Evolutionary conservation across 441 rosid genomes (phyloP).

Genomic region (Euphorbia celastroides): DNA sequence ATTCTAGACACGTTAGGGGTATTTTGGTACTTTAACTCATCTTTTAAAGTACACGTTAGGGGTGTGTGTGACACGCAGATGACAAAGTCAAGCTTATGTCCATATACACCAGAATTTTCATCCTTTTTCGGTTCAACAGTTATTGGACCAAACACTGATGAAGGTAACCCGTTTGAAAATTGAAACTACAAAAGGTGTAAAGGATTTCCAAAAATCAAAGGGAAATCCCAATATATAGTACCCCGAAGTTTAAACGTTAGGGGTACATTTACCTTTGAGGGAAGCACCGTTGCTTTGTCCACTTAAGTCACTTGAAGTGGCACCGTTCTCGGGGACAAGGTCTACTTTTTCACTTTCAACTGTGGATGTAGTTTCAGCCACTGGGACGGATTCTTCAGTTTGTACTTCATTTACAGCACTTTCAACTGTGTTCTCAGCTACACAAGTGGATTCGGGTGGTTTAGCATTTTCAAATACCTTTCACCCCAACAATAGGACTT

Average conservation of each 20-base stretch:
- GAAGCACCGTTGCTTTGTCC: conserved; percentile 21
- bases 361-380: conserved; percentile 23
- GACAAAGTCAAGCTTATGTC: too few species aligned
- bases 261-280: conserved; percentile 34
- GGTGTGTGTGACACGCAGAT: too few species aligned
- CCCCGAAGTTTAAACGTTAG: not conserved
- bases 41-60: too few species aligned
- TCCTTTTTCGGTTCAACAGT: too few species aligned
- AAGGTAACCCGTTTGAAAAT: too few species aligned
- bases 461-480: conserved; percentile 31
- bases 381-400: conserved; percentile 32
- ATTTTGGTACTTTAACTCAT: too few species aligned
- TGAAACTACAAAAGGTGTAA: too few species aligned
- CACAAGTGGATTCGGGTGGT: conserved; percentile 27
- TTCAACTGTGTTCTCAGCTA: conserved; percentile 30
- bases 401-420: conserved; percentile 31
- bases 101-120: too few species aligned
- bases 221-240: not conserved
- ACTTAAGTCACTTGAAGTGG: conserved; percentile 26
- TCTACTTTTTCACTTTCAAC: conserved; percentile 27
- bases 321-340: conserved; percentile 33
- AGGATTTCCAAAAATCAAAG: too few species aligned
- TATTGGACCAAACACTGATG: too few species aligned
- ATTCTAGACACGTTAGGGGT: too few species aligned
- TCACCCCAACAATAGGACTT: conserved; percentile 15